Evolutionary conservation across 306 rosid genomes (phyloP), one percentile per base, ranked within the genome.

Genomic region (Sicyos baderoa): DNA sequence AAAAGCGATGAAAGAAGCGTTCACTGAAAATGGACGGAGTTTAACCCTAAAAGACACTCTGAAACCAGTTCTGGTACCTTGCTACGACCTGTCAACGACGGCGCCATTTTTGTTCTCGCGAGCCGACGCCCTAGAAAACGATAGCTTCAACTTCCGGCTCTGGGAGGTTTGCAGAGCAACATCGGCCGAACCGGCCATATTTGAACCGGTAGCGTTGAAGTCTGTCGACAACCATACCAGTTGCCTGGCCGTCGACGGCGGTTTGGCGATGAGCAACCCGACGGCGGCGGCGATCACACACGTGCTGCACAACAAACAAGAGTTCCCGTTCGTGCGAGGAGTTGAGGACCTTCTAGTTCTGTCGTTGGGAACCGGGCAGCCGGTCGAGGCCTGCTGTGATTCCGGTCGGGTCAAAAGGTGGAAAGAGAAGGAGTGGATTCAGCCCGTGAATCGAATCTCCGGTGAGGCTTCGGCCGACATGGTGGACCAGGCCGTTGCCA

Each of bases 91-190:
- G 2, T 88, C 96, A 19, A 93, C 96, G 44, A 82, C 89, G 86
- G 97, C 99, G 79, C 97, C 97, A 77, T 88, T 94, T 80, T 61
- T 94, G 79, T 94, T 94, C 82, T 94, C 99, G 21, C 79, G 99
- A 9, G 99, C 99, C 18, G 99, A 94, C 82, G 99, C 99, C 14
- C 84, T 94, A 4, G 99, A 90, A 72, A 88, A 93, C 48, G 96
- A 90, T 10, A 86, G 91, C 83, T 94, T 77, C 77, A 95, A 94
- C 71, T 94, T 94, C 85, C 84, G 84, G 14, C 90, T 94, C 25
- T 90, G 99, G 97, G 96, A 90, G 84, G 91, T 94, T 0, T 90
- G 99, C 79, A 84, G 93, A 0, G 99, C 99, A 42, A 94, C 99
- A 52, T 80, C 97, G 42, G 97, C 99, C 9, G 95, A 88, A 54